These are phyloP conservation scores for Syzygium oleosum DNA, from an alignment of 345 rosid genomes.

Conservation along the genomic window DNA sequence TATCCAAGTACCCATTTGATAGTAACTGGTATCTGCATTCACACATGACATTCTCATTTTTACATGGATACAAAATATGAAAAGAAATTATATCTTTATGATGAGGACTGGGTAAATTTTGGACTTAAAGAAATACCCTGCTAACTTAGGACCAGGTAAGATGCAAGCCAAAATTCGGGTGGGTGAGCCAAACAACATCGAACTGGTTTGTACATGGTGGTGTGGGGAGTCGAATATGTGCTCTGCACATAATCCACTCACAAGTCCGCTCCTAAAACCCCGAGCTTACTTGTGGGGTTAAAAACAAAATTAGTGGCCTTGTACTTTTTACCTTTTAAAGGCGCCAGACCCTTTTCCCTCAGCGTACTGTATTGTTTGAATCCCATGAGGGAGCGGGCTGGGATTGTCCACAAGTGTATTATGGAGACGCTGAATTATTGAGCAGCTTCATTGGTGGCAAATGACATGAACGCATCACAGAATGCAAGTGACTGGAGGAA, in stretches of 20 bases:
- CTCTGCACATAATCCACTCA: not conserved
- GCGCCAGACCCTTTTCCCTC: not conserved
- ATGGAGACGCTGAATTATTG: not conserved
- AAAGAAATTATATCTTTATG: not conserved
- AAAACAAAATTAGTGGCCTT: not conserved
- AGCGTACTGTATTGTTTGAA: not conserved
- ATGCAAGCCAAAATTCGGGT: not conserved
- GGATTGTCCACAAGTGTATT: not conserved
- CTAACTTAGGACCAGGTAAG: not conserved
- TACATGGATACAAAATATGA: not conserved
- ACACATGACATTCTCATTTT: not conserved
- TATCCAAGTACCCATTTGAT: not conserved
- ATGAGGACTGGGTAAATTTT: not conserved
- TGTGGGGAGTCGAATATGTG: not conserved
- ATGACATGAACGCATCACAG: not conserved
- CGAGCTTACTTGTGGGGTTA: not conserved
- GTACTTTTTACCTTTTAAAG: not conserved
- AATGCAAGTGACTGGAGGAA: conserved; percentile 5
- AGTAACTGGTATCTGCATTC: conserved; percentile 2
- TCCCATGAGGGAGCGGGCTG: not conserved
- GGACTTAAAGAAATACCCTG: not conserved
- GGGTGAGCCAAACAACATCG: not conserved
- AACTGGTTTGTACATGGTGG: not conserved
- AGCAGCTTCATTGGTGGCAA: not conserved
- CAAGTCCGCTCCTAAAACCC: not conserved